Percentiles rank a stretch among this genome's conserved stretches.
phyloP scores from a whole-genome alignment of 108 stramenopile genomes.

The Hondaea fermentalgiana region DNA sequence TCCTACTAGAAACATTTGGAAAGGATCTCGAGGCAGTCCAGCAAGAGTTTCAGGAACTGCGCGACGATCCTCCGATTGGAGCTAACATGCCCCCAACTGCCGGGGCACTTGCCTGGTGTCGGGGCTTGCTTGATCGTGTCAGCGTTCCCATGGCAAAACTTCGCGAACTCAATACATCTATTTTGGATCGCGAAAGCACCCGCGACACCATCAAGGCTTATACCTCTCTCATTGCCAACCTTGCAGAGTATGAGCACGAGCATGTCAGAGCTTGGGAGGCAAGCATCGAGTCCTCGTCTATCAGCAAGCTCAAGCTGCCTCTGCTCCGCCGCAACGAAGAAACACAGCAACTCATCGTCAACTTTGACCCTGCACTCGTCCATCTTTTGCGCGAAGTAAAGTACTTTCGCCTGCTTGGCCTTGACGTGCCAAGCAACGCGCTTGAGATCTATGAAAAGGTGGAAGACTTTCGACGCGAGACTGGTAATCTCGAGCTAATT shows the following conservation, averaged over 20 bases:
- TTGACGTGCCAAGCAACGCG: constrained; percentile 30
- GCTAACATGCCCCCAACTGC: constrained; percentile 41
- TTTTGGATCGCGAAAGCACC: constrained; percentile 39
- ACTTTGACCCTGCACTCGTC: constrained; percentile 41
- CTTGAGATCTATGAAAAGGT: constrained; percentile 33
- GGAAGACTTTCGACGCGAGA: constrained; percentile 35
- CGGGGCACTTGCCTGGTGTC: constrained; percentile 41
- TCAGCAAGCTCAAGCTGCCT: constrained; percentile 35
- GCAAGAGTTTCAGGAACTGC: constrained; percentile 20
- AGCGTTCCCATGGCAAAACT: constrained; percentile 38
- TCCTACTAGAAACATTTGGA: constrained; percentile 21
- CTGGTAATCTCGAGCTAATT: constrained; percentile 40
- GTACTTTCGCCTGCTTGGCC: constrained; percentile 44
- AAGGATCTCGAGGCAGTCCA: constrained; percentile 23
- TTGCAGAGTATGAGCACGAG: constrained; percentile 31
- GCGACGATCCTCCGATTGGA: constrained; percentile 24
- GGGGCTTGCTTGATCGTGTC: constrained; percentile 32
- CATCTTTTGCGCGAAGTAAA: constrained; percentile 43
- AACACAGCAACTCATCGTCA: constrained; percentile 25
- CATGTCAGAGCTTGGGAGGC: constrained; percentile 36
- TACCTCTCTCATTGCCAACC: constrained; percentile 29
- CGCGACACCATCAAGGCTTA: constrained; percentile 37
- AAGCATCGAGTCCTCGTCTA: constrained; percentile 31
- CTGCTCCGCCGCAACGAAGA: constrained; percentile 20
- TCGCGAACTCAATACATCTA: constrained; percentile 19